Evolutionary conservation across 2,329 filamentous ascomycete genomes (phyloP).

Genomic region (Aphanoascus verrucosus): DNA sequence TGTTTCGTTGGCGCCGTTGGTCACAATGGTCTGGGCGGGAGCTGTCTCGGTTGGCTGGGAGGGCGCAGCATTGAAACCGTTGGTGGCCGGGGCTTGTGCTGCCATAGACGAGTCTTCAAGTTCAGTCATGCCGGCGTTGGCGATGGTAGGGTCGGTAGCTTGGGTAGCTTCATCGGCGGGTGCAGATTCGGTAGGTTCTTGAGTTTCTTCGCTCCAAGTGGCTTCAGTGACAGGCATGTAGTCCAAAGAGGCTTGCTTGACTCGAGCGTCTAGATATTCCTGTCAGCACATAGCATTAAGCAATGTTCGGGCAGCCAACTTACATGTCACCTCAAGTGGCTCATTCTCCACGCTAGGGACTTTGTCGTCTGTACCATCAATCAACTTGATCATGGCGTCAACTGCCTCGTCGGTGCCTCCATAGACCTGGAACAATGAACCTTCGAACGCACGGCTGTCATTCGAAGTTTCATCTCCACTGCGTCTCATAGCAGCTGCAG

Average conservation of each 20-base stretch:
- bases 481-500: conserved; percentile 51
- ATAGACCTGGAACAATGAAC: conserved; percentile 52
- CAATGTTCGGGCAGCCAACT: conserved; percentile 22
- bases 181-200: conserved; percentile 28
- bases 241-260: conserved; percentile 42
- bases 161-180: conserved; percentile 27
- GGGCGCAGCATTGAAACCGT: conserved; percentile 23
- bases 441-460: conserved; percentile 53
- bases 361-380: conserved; percentile 49
- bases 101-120: conserved; percentile 42
- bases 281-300: conserved; percentile 13
- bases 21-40: conserved; percentile 32
- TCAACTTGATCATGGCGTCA: conserved; percentile 48
- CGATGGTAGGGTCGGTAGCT: conserved; percentile 49
- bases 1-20: conserved; percentile 33
- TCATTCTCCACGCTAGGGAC: conserved; percentile 48
- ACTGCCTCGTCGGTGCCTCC: conserved; percentile 52
- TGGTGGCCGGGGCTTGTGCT: conserved; percentile 48
- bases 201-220: conserved; percentile 39
- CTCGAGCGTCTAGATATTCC: conserved; percentile 38
- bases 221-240: conserved; percentile 27
- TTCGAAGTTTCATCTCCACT: conserved; percentile 47
- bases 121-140: conserved; percentile 51
- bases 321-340: conserved; percentile 47
- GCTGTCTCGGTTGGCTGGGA: conserved; percentile 19